phyloP scores from a whole-genome alignment of 306 rosid genomes.

The Corylus avellana region DNA sequence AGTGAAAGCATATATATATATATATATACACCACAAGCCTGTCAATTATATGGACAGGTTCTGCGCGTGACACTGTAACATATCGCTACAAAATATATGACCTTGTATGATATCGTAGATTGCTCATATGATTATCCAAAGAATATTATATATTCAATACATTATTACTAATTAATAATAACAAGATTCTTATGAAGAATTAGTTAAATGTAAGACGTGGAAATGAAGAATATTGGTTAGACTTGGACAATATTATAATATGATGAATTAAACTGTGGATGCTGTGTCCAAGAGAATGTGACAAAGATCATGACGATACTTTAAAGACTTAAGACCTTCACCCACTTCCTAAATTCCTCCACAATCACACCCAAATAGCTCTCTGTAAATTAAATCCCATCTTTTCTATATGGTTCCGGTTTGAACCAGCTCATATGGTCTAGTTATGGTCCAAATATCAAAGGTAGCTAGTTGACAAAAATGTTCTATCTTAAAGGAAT shows the following conservation, averaged over 20 bases:
- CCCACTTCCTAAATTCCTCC: not conserved
- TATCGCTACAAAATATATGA: not conserved
- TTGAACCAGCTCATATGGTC: not conserved
- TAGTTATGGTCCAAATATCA: not conserved
- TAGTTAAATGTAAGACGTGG: not conserved
- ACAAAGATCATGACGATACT: slow-evolving; percentile 8
- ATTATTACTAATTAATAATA: not conserved
- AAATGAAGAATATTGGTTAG: not conserved
- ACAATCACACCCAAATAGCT: not conserved
- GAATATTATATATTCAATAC: not conserved
- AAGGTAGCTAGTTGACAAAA: not conserved
- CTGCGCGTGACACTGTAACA: not conserved
- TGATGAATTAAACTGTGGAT: slow-evolving; percentile 1
- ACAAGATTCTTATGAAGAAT: not conserved
- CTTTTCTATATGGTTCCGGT: not conserved
- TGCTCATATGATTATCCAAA: not conserved
- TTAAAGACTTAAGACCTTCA: not conserved
- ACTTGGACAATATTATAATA: not conserved
- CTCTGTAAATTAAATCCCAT: not conserved
- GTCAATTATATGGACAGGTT: not conserved
- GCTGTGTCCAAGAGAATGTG: slow-evolving; percentile 40
- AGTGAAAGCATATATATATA: not conserved
- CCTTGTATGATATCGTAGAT: not conserved
- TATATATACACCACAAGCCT: no score
- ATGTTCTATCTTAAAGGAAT: no score